These are phyloP conservation scores for Solanum tarijense DNA, from an alignment of 257 asterid genomes.

Conservation along the genomic window DNA sequence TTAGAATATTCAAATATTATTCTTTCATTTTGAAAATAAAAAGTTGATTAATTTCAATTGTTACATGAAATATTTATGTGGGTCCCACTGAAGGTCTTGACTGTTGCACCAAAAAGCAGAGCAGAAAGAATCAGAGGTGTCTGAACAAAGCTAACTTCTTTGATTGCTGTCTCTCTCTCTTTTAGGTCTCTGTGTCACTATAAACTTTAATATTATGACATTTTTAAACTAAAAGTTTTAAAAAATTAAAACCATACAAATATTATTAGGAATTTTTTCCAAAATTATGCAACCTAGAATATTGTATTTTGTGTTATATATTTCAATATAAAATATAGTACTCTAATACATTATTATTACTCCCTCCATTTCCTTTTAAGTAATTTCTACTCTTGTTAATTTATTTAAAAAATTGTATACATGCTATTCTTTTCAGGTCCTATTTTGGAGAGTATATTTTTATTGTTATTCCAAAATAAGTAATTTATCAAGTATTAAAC, in stretches of 20 bases:
- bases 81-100: not conserved
- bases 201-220: not conserved
- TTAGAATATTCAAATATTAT: not conserved
- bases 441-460: too few species aligned
- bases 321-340: not conserved
- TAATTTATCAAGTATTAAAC: too few species aligned
- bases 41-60: not conserved
- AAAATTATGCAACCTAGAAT: not conserved
- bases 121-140: not conserved
- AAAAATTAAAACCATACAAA: not conserved
- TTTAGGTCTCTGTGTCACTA: not conserved
- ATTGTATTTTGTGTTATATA: too few species aligned
- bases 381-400: not conserved
- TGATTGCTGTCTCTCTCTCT: not conserved
- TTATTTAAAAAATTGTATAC: not conserved
- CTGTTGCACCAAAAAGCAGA: not conserved
- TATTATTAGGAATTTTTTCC: not conserved
- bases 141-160: not conserved
- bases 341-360: not conserved
- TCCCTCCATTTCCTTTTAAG: not conserved
- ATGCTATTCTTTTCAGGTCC: not conserved
- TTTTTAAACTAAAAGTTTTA: not conserved
- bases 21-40: not conserved
- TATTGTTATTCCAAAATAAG: too few species aligned
- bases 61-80: not conserved